A percentile compares a stretch with the other conserved stretches of the same genome.
phyloP scores from a whole-genome alignment of 495 filamentous ascomycete genomes.

The Copromyces sp. region DNA sequence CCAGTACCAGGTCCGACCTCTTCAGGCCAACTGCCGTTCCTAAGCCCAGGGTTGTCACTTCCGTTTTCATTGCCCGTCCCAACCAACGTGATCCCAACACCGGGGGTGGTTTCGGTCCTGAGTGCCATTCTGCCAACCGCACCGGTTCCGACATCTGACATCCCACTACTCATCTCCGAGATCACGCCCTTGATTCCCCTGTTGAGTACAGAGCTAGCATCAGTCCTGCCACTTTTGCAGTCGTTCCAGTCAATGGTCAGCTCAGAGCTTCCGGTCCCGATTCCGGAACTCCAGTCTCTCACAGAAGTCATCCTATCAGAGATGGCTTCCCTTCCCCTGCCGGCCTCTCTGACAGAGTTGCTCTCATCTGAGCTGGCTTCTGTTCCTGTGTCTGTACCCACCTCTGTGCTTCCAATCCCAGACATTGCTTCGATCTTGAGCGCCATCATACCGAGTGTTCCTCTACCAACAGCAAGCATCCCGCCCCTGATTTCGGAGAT shows the following conservation, averaged over 20 bases:
- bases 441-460: neutral
- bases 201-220: conserved; percentile 1
- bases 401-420: neutral
- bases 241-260: conserved; percentile 8
- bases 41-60: conserved; percentile 2
- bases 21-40: neutral
- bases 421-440: neutral
- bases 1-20: conserved; percentile 1
- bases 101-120: neutral
- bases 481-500: neutral
- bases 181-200: conserved; percentile 3
- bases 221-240: conserved; percentile 1
- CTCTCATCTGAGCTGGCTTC: neutral
- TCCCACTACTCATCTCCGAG: conserved; percentile 5
- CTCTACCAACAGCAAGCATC: neutral
- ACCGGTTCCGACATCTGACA: neutral
- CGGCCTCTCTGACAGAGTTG: neutral
- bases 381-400: neutral
- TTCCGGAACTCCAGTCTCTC: conserved; percentile 3
- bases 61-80: conserved; percentile 3
- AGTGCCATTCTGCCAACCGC: conserved; percentile 1
- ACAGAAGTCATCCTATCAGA: conserved; percentile 1
- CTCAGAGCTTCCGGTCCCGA: neutral
- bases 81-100: neutral
- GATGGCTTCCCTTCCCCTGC: conserved; percentile 3